phyloP scores from a whole-genome alignment of 2,329 filamentous ascomycete genomes.

The Domatiomyces globalis region DNA sequence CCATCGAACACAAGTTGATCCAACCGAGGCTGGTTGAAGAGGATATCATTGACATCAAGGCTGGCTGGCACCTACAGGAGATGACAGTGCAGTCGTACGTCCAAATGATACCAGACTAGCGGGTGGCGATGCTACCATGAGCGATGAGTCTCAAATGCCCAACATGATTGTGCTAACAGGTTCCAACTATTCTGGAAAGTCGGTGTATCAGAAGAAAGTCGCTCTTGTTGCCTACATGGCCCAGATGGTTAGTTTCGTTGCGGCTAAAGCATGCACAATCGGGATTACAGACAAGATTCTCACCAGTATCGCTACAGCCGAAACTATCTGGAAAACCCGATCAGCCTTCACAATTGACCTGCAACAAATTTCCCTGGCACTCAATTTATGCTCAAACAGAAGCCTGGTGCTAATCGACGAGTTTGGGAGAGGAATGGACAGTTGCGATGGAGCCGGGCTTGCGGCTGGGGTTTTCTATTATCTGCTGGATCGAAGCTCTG shows the following conservation, averaged over 20 bases:
- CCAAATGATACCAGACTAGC: slow-evolving; percentile 61
- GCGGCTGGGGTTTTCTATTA: slow-evolving; percentile 48
- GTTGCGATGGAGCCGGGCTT: slow-evolving; percentile 46
- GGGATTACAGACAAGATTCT: slow-evolving; percentile 88
- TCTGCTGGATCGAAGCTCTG: slow-evolving; percentile 34
- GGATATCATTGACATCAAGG: slow-evolving; percentile 59
- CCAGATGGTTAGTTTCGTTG: slow-evolving; percentile 84
- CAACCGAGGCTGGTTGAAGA: slow-evolving; percentile 54
- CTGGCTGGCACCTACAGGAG: slow-evolving; percentile 77
- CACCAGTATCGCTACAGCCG: slow-evolving; percentile 65
- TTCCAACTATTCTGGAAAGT: slow-evolving; percentile 94
- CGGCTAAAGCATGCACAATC: slow-evolving; percentile 59
- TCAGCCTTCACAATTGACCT: slow-evolving; percentile 69
- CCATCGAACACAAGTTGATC: slow-evolving; percentile 56
- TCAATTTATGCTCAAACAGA: slow-evolving; percentile 57
- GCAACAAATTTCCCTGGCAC: slow-evolving; percentile 66
- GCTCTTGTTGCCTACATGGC: slow-evolving; percentile 85
- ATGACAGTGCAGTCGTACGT: slow-evolving; percentile 67
- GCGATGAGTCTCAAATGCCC: slow-evolving; percentile 25
- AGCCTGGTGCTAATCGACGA: slow-evolving; percentile 88
- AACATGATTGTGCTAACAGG: slow-evolving; percentile 74
- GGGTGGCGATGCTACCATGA: slow-evolving; percentile 36
- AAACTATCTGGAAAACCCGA: slow-evolving; percentile 50
- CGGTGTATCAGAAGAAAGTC: slow-evolving; percentile 84
- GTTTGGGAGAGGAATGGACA: slow-evolving; percentile 59